phyloP scores from a whole-genome alignment of 345 rosid genomes.

The Ceriops decandra region DNA sequence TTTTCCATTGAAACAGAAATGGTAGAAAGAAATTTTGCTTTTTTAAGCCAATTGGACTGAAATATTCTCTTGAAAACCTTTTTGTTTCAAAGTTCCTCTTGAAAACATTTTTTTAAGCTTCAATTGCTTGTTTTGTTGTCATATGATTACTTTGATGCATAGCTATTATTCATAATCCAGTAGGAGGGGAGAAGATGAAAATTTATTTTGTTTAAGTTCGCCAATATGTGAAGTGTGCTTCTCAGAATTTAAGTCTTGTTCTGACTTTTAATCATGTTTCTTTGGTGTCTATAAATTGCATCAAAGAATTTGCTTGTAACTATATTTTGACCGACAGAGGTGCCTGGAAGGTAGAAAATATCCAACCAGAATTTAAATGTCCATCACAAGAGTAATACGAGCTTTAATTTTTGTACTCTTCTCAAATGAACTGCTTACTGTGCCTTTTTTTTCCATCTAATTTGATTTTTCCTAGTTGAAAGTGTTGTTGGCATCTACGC shows the following conservation, averaged over 20 bases:
- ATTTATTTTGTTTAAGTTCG: background rate
- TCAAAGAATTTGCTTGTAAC: no score
- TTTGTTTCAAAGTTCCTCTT: background rate
- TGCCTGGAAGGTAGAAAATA: no score
- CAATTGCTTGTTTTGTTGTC: background rate
- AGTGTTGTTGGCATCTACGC: no score
- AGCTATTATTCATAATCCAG: background rate
- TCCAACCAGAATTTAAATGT: no score
- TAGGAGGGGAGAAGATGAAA: background rate
- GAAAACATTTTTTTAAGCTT: background rate
- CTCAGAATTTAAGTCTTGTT: background rate
- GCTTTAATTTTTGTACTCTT: no score
- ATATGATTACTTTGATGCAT: background rate
- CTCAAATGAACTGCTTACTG: no score
- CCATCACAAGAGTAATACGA: no score
- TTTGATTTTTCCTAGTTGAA: background rate
- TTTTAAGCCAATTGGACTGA: no score
- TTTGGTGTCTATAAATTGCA: no score
- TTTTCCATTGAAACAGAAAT: background rate
- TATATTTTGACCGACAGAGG: no score
- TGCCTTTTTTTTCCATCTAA: no score
- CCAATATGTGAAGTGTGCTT: background rate
- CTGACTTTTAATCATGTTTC: background rate
- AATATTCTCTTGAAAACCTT: background rate
- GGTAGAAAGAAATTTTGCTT: background rate